These are phyloP conservation scores for Penicillium bialowiezense DNA, from an alignment of 495 filamentous ascomycete species.

Conservation along the genomic window DNA sequence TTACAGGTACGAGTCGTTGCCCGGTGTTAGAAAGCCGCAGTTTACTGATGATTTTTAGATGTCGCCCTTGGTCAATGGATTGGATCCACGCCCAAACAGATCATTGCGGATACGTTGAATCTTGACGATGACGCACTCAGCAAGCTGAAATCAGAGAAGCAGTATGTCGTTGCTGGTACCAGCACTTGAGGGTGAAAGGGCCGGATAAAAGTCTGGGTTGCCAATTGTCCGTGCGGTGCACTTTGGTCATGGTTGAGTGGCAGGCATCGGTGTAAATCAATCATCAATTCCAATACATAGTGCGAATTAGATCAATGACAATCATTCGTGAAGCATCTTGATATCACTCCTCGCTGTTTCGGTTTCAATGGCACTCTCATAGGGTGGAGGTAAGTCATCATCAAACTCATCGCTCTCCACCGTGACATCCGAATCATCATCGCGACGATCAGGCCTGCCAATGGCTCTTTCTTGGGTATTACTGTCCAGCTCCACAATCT, in stretches of 20 bases:
- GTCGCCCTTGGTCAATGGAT: slow-evolving; percentile 64
- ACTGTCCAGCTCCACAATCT: slow-evolving; percentile 5
- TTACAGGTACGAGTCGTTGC: slow-evolving; percentile 43
- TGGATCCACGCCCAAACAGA: slow-evolving; percentile 59
- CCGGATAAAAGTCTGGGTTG: too few relatives aligned
- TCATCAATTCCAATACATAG: too few relatives aligned
- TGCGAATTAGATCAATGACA: neutral
- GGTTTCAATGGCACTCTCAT: neutral
- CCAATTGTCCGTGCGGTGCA: too few relatives aligned
- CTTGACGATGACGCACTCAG: slow-evolving; percentile 53
- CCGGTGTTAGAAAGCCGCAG: neutral
- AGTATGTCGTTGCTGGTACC: slow-evolving; percentile 50
- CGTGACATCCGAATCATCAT: slow-evolving; percentile 6
- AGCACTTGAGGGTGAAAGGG: neutral
- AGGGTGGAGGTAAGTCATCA: neutral
- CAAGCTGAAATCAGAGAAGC: slow-evolving; percentile 59
- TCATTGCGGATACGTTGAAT: slow-evolving; percentile 62
- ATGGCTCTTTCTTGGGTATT: neutral
- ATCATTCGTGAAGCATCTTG: neutral
- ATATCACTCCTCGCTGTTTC: neutral
- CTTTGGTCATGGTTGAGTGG: too few relatives aligned
- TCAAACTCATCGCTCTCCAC: slow-evolving; percentile 9
- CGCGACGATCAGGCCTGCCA: neutral
- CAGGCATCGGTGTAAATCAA: too few relatives aligned
- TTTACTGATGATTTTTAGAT: slow-evolving; percentile 33